Percentiles rank a stretch among this genome's conserved stretches.
Evolutionary conservation across 352 stramenopile species (phyloP).

Genomic region (Phytopythium chamaehyphon): DNA sequence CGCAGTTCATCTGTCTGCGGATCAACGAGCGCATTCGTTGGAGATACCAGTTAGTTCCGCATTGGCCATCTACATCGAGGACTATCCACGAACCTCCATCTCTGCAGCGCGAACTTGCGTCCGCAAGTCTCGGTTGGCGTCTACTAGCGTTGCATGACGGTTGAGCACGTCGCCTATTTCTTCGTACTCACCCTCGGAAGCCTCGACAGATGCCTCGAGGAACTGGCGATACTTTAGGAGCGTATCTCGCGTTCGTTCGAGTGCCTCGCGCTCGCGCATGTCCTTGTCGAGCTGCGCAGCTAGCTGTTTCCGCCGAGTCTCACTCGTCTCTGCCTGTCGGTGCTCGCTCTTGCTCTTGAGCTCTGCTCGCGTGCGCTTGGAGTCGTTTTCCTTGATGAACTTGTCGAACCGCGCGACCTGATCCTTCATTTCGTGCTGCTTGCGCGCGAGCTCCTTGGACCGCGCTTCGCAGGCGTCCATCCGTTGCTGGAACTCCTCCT

Average conservation of each 20-base stretch:
- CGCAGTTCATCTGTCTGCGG: slow-evolving; percentile 68
- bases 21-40: neutral
- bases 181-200: slow-evolving; percentile 81
- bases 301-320: slow-evolving; percentile 74
- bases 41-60: no score
- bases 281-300: slow-evolving; percentile 71
- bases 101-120: slow-evolving; percentile 64
- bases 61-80: neutral
- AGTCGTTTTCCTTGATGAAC: slow-evolving; percentile 94
- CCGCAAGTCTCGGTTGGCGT: slow-evolving; percentile 86
- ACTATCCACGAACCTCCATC: slow-evolving; percentile 32
- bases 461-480: slow-evolving; percentile 86
- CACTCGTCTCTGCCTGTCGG: slow-evolving; percentile 66
- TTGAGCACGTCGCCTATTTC: slow-evolving; percentile 85
- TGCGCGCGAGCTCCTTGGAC: slow-evolving; percentile 77
- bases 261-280: slow-evolving; percentile 47
- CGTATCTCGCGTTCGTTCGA: slow-evolving; percentile 76
- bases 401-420: slow-evolving; percentile 90
- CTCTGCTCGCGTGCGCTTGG: slow-evolving; percentile 85
- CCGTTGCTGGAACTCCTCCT: slow-evolving; percentile 86
- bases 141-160: slow-evolving; percentile 77
- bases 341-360: slow-evolving; percentile 87
- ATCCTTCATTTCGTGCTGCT: slow-evolving; percentile 90
- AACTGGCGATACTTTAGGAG: slow-evolving; percentile 85
- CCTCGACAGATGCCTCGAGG: slow-evolving; percentile 76